Percentiles rank a stretch among this genome's conserved stretches.
These are phyloP conservation scores for Globisporangium apiculatum DNA, from an alignment of 352 stramenopile genomes.

Conservation along the genomic window DNA sequence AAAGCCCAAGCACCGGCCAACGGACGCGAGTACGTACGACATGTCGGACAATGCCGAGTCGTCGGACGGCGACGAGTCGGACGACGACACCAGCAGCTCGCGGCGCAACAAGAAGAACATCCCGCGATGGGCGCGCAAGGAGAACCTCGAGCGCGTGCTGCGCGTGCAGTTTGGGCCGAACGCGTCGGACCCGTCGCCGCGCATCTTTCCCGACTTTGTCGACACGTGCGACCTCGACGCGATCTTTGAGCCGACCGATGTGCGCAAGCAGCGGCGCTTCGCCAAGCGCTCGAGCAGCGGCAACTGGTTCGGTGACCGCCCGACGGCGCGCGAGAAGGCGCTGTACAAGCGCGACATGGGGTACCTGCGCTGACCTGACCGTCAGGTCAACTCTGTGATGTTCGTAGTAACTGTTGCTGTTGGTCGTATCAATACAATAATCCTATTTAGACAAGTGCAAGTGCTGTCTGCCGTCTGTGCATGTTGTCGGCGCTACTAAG, in stretches of 20 bases:
- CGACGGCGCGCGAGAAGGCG: constrained; percentile 67
- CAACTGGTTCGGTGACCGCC: constrained; percentile 79
- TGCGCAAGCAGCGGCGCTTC: constrained; percentile 75
- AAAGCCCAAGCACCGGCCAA: constrained; percentile 16
- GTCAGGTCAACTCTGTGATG: too few relatives aligned
- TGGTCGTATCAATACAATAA: too few relatives aligned
- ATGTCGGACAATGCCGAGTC: constrained; percentile 81
- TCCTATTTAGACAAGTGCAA: too few relatives aligned
- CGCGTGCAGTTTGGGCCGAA: constrained; percentile 68
- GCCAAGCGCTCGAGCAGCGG: constrained; percentile 71
- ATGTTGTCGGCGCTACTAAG: not conserved
- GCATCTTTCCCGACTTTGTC: constrained; percentile 80
- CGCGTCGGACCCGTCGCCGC: constrained; percentile 63
- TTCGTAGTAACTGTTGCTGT: too few relatives aligned
- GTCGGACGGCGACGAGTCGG: constrained; percentile 34
- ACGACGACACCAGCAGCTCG: constrained; percentile 11
- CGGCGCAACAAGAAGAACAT: constrained; percentile 66
- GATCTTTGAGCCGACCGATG: constrained; percentile 73
- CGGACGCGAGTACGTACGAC: constrained; percentile 40
- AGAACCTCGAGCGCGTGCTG: constrained; percentile 65
- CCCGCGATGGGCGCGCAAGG: constrained; percentile 65
- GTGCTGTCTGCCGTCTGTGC: too few relatives aligned
- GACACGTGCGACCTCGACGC: constrained; percentile 78
- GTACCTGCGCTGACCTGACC: constrained; percentile 33
- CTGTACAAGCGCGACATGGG: constrained; percentile 84